Conservation (phyloP, 768 basidiomycete genomes). For the Trichaptum fuscoviolaceum region DNA sequence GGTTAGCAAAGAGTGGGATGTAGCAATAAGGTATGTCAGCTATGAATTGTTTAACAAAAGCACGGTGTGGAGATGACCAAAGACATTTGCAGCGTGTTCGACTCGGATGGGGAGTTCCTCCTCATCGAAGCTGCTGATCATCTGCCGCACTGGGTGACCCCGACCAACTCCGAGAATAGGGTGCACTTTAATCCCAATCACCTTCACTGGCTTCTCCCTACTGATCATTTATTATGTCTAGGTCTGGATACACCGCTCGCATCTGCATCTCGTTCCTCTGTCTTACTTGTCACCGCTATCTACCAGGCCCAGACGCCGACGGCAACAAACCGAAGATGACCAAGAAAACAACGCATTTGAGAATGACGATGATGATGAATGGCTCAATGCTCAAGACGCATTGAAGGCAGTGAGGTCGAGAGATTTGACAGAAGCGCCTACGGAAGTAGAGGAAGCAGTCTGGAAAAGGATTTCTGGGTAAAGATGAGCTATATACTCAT, state of each 20-base stretch:
- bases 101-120: slow-evolving; percentile 94
- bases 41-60: slow-evolving; percentile 7
- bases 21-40: slow-evolving; percentile 66
- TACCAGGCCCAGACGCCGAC: slow-evolving; percentile 44
- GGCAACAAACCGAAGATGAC: slow-evolving; percentile 50
- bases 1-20: slow-evolving; percentile 72
- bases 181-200: slow-evolving; percentile 44
- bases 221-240: slow-evolving; percentile 28
- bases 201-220: slow-evolving; percentile 9
- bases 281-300: slow-evolving; percentile 61
- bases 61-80: slow-evolving; percentile 8
- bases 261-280: slow-evolving; percentile 84
- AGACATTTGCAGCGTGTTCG: slow-evolving; percentile 49
- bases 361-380: slow-evolving; percentile 38
- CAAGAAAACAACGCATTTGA: slow-evolving; percentile 26
- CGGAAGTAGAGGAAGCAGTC: slow-evolving; percentile 55
- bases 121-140: slow-evolving; percentile 93
- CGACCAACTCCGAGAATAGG: slow-evolving; percentile 87
- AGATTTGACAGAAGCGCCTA: slow-evolving; percentile 55
- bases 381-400: slow-evolving; percentile 57
- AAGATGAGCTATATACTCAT: slow-evolving; percentile 14
- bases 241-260: slow-evolving; percentile 88
- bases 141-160: slow-evolving; percentile 87
- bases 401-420: slow-evolving; percentile 47
- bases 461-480: slow-evolving; percentile 70